phyloP scores from a whole-genome alignment of 2,329 filamentous ascomycete species.

The Fusarium guadeloupense region DNA sequence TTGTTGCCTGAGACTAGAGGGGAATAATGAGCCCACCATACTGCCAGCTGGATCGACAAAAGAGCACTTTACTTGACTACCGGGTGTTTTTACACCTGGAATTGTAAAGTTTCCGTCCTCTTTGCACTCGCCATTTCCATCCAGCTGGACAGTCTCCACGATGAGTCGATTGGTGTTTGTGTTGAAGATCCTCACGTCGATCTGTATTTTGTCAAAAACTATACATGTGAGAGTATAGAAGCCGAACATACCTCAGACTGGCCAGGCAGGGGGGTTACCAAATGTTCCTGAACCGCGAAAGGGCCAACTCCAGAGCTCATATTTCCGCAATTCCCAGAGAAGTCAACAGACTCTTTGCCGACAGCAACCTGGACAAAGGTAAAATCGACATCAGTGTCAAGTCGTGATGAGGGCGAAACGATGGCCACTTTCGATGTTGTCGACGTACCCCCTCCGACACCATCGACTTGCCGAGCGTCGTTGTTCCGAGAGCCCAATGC shows the following conservation, averaged over 20 bases:
- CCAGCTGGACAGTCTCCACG: constrained; percentile 61
- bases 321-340: constrained; percentile 71
- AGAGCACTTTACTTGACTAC: constrained; percentile 63
- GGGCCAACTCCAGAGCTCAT: constrained; percentile 69
- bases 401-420: constrained; percentile 53
- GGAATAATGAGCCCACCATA: constrained; percentile 67
- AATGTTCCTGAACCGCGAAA: constrained; percentile 64
- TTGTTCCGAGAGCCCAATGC: constrained; percentile 61
- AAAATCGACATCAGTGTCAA: constrained; percentile 65
- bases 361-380: constrained; percentile 71
- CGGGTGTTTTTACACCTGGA: constrained; percentile 65
- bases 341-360: constrained; percentile 62
- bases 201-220: constrained; percentile 15
- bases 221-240: no score
- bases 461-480: constrained; percentile 68
- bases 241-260: constrained; percentile 43
- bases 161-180: constrained; percentile 70
- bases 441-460: constrained; percentile 68
- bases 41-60: constrained; percentile 69
- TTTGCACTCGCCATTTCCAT: constrained; percentile 56
- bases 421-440: constrained; percentile 71
- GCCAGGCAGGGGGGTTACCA: constrained; percentile 43
- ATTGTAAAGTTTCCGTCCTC: constrained; percentile 63
- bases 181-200: constrained; percentile 62
- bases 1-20: constrained; percentile 59